Conservation (phyloP, 768 basidiomycete species). For the Mycena kentingensis region DNA sequence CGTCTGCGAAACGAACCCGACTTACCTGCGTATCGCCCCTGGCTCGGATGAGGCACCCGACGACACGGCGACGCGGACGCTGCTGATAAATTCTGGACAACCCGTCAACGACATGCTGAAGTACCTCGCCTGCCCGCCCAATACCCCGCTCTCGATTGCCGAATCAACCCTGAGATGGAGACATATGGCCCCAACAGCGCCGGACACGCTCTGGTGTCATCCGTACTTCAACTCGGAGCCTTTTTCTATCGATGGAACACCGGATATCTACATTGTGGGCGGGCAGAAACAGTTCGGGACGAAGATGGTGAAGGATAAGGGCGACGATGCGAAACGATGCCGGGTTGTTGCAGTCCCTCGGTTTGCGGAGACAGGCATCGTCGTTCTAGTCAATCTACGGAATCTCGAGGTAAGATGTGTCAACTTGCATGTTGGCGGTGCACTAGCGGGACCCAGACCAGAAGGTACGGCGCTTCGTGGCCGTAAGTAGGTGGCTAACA, state of each 20-base stretch:
- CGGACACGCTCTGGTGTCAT: constrained; percentile 98
- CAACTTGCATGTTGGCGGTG: constrained; percentile 53
- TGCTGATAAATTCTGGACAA: constrained; percentile 90
- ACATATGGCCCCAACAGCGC: constrained; percentile 97
- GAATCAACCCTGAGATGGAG: constrained; percentile 87
- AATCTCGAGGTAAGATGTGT: constrained; percentile 71
- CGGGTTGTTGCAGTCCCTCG: constrained; percentile 80
- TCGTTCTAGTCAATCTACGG: constrained; percentile 80
- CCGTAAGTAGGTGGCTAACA: no score
- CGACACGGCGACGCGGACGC: constrained; percentile 45
- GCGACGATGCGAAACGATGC: constrained; percentile 47
- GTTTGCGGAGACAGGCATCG: constrained; percentile 74
- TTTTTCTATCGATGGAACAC: constrained; percentile 83
- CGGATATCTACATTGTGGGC: constrained; percentile 91
- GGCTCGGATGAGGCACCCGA: constrained; percentile 34
- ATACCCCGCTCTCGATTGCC: constrained; percentile 73
- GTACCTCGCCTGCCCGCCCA: constrained; percentile 74
- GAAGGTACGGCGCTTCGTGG: not conserved
- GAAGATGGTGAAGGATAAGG: constrained; percentile 52
- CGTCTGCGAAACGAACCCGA: constrained; percentile 84
- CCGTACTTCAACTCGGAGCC: constrained; percentile 88
- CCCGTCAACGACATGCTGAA: constrained; percentile 94
- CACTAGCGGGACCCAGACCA: not conserved
- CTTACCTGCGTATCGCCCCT: constrained; percentile 71
- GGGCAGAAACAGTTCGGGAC: constrained; percentile 86